These are phyloP conservation scores for Fusarium sp. DNA, from an alignment of 2,329 filamentous ascomycete genomes.

Conservation along the genomic window DNA sequence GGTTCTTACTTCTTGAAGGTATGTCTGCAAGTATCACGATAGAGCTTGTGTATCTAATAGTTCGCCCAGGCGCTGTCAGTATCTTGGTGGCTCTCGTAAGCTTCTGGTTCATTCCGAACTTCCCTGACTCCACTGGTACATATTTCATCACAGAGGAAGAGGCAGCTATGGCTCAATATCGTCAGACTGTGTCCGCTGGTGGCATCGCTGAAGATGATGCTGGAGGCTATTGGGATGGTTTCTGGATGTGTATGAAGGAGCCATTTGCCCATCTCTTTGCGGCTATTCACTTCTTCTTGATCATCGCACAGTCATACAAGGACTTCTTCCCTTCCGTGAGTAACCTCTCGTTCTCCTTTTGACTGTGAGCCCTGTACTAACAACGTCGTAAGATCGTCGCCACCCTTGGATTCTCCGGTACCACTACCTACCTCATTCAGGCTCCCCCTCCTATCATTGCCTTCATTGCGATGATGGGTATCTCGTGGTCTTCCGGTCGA, in stretches of 20 bases:
- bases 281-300: slow-evolving; percentile 53
- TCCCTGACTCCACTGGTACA: slow-evolving; percentile 45
- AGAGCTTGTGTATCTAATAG: neutral
- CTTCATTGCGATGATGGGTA: slow-evolving; percentile 49
- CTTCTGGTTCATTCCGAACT: slow-evolving; percentile 51
- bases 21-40: neutral
- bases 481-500: slow-evolving; percentile 52
- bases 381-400: slow-evolving; percentile 33
- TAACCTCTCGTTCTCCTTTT: fast-evolving
- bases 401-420: slow-evolving; percentile 42
- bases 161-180: slow-evolving; percentile 50
- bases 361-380: neutral
- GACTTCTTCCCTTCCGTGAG: slow-evolving; percentile 54
- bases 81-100: slow-evolving; percentile 45
- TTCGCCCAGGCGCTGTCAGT: slow-evolving; percentile 38
- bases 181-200: slow-evolving; percentile 48
- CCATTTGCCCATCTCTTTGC: slow-evolving; percentile 52
- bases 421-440: slow-evolving; percentile 51
- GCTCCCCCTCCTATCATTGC: slow-evolving; percentile 54
- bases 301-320: slow-evolving; percentile 54
- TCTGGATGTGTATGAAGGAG: slow-evolving; percentile 46
- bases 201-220: slow-evolving; percentile 48
- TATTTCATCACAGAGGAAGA: slow-evolving; percentile 51
- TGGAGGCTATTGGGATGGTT: slow-evolving; percentile 51
- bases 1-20: slow-evolving; percentile 53